These are phyloP conservation scores for Centrapalus pauciflorus DNA, from an alignment of 129 eudicot species.

Conservation along the genomic window DNA sequence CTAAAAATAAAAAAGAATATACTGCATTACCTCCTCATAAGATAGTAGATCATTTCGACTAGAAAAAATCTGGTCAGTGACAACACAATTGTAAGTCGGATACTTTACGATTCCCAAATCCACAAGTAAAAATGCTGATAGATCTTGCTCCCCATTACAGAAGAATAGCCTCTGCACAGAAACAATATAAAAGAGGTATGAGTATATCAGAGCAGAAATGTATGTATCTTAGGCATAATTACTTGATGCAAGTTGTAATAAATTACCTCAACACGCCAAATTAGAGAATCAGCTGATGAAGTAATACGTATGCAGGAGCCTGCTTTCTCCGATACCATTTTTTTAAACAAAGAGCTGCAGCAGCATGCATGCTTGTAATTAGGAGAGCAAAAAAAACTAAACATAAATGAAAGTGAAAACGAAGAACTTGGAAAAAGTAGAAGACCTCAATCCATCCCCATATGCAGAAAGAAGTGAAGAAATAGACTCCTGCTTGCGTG, in stretches of 20 bases:
- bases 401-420: background rate
- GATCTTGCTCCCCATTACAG: slow-evolving; percentile 83
- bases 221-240: background rate
- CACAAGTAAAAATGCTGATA: slow-evolving; percentile 83
- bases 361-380: slow-evolving; percentile 13
- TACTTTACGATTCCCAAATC: slow-evolving; percentile 84
- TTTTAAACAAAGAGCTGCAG: slow-evolving; percentile 54
- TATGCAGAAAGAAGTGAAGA: slow-evolving; percentile 51
- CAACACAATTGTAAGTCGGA: slow-evolving; percentile 75
- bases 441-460: slow-evolving; percentile 48
- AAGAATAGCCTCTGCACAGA: slow-evolving; percentile 84
- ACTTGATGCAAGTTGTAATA: background rate
- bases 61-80: slow-evolving; percentile 53
- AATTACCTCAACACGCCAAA: slow-evolving; percentile 93
- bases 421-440: background rate
- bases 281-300: slow-evolving; percentile 50
- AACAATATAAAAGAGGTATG: slow-evolving; percentile 17
- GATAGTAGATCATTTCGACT: slow-evolving; percentile 62
- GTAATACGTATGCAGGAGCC: slow-evolving; percentile 62
- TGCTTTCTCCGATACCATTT: slow-evolving; percentile 44
- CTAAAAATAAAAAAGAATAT: background rate
- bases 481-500: slow-evolving; percentile 62
- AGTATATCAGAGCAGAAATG: background rate
- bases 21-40: slow-evolving; percentile 70
- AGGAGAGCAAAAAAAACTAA: slow-evolving; percentile 16